Conservation (phyloP, 371 early-diverging fungal species). For the Thermomucor indicae-seudaticae region DNA sequence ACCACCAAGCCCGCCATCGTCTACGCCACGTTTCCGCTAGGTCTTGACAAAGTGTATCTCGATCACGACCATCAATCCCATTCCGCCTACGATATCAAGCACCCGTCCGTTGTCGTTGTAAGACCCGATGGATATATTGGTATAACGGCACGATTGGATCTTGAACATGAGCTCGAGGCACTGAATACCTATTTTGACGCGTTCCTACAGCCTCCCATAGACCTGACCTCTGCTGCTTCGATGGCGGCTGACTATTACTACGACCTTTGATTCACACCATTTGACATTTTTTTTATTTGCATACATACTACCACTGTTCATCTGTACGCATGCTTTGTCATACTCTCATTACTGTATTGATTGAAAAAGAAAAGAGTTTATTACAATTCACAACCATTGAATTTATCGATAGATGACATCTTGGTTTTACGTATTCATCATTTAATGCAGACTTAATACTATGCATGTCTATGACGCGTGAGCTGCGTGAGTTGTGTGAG, state of each 20-base stretch:
- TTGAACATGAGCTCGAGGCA: slow-evolving; percentile 8
- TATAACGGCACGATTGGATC: slow-evolving; percentile 10
- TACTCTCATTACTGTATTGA: too few relatives aligned
- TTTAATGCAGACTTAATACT: too few relatives aligned
- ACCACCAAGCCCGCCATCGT: slow-evolving; percentile 22
- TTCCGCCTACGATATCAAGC: slow-evolving; percentile 16
- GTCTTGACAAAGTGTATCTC: slow-evolving; percentile 29
- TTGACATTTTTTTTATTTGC: not conserved
- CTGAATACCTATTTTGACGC: slow-evolving; percentile 29
- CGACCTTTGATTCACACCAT: slow-evolving; percentile 2
- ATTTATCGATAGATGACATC: too few relatives aligned
- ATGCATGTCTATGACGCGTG: too few relatives aligned
- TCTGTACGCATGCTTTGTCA: too few relatives aligned
- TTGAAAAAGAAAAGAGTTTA: too few relatives aligned
- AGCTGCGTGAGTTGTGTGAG: too few relatives aligned
- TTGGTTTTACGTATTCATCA: too few relatives aligned
- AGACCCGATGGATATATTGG: slow-evolving; percentile 41
- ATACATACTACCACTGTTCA: too few relatives aligned
- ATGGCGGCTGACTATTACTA: slow-evolving; percentile 29
- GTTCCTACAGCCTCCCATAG: slow-evolving; percentile 27
- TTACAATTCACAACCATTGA: too few relatives aligned
- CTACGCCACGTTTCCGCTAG: slow-evolving; percentile 28
- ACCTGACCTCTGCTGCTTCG: slow-evolving; percentile 28
- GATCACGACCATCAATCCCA: slow-evolving; percentile 44
- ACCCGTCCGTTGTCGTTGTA: slow-evolving; percentile 26